Evolutionary conservation across 2,329 filamentous ascomycete species (phyloP), one percentile per base, ranked within the genome.

Genomic region (Fusarium multiceps): DNA sequence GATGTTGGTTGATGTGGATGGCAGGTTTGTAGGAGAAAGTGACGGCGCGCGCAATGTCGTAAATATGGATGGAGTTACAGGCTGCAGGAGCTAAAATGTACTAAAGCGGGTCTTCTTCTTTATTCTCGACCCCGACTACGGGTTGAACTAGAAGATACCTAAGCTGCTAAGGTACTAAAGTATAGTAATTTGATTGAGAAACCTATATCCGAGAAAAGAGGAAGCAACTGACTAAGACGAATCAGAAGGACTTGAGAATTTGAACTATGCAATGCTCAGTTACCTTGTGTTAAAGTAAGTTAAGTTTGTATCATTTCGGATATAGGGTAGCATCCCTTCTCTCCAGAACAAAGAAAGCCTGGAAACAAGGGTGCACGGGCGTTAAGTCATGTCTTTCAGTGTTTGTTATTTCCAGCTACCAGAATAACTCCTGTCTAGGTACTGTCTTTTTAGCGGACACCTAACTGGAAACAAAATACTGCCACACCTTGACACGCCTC

Each of bases 1-100:
- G 60, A 78, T 79, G 61, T 57, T 68, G 66, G 48, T 34, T 41
- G 54, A 41, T 51, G 49, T 51, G n/a, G 49, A 23, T 27, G 32
- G 7, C 23, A 56, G 28, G 28, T 51, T 48, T 30, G 55, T 49
- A 59, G 50, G 16, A 37, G 16, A 25, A 54, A 40, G 43, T 49
- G 49, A 48, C 60, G 25, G 65, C 55, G 57, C 58, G 59, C 45
- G 50, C 13, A 43, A 3, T 37, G 34, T 37, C 16, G 34, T 37
- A 37, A 25, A 32, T 13, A 25, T 12, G 49, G 37, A 40, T 13
- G n/a, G 43, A 54, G 32, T 37, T 32, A 21, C 18, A 46, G 37
- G 32, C 16, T 20, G 25, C 23, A 8, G 20, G 55, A 59, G 37
- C 49, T 51, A 51, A 51, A 21, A 37, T 37, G 21, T n/a, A 37